A percentile compares a stretch with the other conserved stretches of the same genome.
These are phyloP conservation scores for Austroboletus eburneus DNA, from an alignment of 768 basidiomycete genomes.

Conservation along the genomic window DNA sequence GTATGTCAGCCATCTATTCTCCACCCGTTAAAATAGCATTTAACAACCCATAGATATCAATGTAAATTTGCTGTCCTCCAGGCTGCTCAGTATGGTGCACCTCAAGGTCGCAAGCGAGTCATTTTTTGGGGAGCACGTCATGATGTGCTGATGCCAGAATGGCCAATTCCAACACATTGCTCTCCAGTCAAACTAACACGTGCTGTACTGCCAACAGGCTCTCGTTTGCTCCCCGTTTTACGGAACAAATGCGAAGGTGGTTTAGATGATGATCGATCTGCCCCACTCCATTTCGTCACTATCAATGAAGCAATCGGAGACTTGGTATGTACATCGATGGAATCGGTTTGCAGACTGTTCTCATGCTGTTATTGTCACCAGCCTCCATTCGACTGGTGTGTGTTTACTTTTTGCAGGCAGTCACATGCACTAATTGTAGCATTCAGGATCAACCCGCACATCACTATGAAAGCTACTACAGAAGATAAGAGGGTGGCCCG, in stretches of 20 bases:
- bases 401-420: not conserved
- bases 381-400: constrained; percentile 70
- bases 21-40: not conserved
- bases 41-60: constrained; percentile 46
- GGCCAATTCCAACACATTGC: constrained; percentile 62
- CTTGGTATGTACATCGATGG: constrained; percentile 39
- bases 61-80: constrained; percentile 61
- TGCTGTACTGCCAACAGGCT: constrained; percentile 43
- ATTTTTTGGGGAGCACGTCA: constrained; percentile 66
- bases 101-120: constrained; percentile 62
- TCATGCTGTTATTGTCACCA: constrained; percentile 22
- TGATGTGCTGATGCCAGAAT: constrained; percentile 53
- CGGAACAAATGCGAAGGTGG: constrained; percentile 36
- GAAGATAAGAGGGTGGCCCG: constrained; percentile 32
- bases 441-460: constrained; percentile 57
- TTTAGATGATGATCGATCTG: constrained; percentile 38
- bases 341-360: constrained; percentile 6
- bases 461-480: constrained; percentile 31
- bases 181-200: constrained; percentile 33
- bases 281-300: constrained; percentile 56
- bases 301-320: constrained; percentile 67
- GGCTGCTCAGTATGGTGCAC: constrained; percentile 67
- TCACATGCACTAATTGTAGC: not conserved
- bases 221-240: constrained; percentile 38
- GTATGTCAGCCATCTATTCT: constrained; percentile 34